Evolutionary conservation across 2,329 filamentous ascomycete species (phyloP), one percentile per base, ranked within the genome.

Genomic region (Aspergillus floridensis): DNA sequence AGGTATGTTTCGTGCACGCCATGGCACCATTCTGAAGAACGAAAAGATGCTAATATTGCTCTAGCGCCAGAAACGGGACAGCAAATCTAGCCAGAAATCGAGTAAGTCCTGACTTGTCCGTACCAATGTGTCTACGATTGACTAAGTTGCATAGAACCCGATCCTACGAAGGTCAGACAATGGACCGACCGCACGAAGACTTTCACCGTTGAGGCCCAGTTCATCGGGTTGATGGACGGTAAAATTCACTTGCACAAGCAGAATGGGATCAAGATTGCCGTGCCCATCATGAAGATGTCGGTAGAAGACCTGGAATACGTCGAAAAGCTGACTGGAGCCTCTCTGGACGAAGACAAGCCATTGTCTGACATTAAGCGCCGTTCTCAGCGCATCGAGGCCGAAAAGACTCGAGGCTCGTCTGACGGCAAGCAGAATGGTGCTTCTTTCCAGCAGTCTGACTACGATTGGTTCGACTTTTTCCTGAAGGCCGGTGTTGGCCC

Each of bases 381-480:
- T 31, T 62, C 64, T 29, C 63, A 63, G 26, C 59, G 54, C 12
- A 29, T 57, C 35, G 57, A 66, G 44, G 44, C 59, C 14, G 59
- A 63, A 19, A 65, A 82, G 72, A 58, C 63, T 60, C 72, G 68
- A 53, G 70, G 66, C 47, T 72, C 69, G 48, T 64, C 68, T 48
- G 71, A 74, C 10, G 63, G 65, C 60, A 78, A 81, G 26, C 80
- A 74, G 58, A 69, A 77, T 26, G 77, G 75, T 57, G 73, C 71
- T 53, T 70, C 73, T 59, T 71, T 74, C 62, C 78, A 78, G 56
- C 70, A 68, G 49, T 69, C 70, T 10, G 88, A 95, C 51, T 96
- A 98, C 73, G 95, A 99, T 74, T 99, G 95, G 95, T 99, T 99
- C 71, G 92, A 97, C 72, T 98, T 99, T 79, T 99, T 99, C 82